Base-by-base conservation (phyloP, 2,329 filamentous ascomycete genomes). In the Cadophora gregata region DNA sequence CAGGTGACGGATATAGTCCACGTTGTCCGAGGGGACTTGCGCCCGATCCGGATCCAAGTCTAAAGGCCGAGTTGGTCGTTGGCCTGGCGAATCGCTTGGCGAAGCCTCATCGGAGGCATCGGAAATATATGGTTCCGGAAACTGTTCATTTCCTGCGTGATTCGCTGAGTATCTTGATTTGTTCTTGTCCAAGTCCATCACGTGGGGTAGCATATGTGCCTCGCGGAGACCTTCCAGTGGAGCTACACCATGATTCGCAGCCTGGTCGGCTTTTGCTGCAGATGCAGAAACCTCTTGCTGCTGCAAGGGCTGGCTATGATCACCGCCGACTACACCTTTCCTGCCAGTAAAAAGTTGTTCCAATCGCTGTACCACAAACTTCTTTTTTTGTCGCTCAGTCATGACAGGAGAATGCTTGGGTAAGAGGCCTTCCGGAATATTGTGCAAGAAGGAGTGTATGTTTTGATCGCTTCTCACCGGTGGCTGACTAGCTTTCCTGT, bases 321-420 rank as follows among this genome's bases (percentile, higher is more conserved):
- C 60, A 3, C 65, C 69, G 9, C 65, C 31, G 1, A 67, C 60
- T 8, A 80, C 80, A 4, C 77, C 78, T 21, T 84, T 82, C 74
- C 90, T 91, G 2, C 93, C 93, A 0, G 92, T 93, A 69, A 96
- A 96, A 1, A 96, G 83, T 69, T 94, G 91, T 74, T 96, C 93
- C 6, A 96, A 78, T 1, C 91, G 85, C 63, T 87, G 85, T 2
- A 95, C 93, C 0, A 95, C 90, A 24, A 93, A 75, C 75, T 89
- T 93, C 80, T 92, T 93, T 80, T 88, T 93, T 6, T 90, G 85
- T 70, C 87, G 89, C 16, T 95, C 92, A 0, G 88, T 88, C 85
- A 93, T 86, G 0, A 81, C 77, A 16, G 75, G 76, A 27, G 84
- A 81, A 51, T 85, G 83, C 12, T 85, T 84, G 0, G 90, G 90